These are phyloP conservation scores for Acorus gramineus DNA, from an alignment of 106 monocot species.

Conservation along the genomic window DNA sequence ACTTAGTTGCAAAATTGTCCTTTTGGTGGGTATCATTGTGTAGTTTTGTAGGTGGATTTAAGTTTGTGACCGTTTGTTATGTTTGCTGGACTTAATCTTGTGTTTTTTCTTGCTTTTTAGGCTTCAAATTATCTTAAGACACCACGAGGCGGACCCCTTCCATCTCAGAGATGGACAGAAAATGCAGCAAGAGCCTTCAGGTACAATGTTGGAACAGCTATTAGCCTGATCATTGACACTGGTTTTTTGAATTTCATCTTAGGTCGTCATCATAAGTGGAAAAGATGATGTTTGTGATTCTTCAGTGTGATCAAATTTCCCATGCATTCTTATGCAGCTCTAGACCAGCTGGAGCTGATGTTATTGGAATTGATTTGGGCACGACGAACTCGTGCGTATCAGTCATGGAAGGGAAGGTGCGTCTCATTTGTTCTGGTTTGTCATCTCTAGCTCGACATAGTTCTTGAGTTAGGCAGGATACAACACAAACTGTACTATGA, in stretches of 20 bases:
- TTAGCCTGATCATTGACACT: background rate
- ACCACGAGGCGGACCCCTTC: conserved; percentile 9
- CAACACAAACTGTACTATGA: too few species aligned
- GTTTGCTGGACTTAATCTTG: background rate
- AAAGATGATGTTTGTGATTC: background rate
- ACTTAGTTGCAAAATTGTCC: too few species aligned
- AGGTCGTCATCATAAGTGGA: background rate
- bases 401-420: conserved; percentile 84
- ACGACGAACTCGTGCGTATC: conserved; percentile 85
- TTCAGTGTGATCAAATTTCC: background rate
- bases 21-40: too few species aligned
- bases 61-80: too few species aligned
- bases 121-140: conserved; percentile 17
- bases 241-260: background rate
- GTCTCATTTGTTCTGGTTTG: background rate
- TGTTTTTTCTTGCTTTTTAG: conserved; percentile 9
- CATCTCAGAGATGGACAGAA: conserved; percentile 26
- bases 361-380: conserved; percentile 72
- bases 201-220: conserved; percentile 4
- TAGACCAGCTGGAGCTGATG: conserved; percentile 42
- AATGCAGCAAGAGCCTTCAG: conserved; percentile 41
- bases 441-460: too few species aligned
- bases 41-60: too few species aligned
- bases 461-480: too few species aligned
- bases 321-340: conserved; percentile 25